Evolutionary conservation across 2,329 filamentous ascomycete genomes (phyloP).

Genomic region (Calonectria pauciramosa): DNA sequence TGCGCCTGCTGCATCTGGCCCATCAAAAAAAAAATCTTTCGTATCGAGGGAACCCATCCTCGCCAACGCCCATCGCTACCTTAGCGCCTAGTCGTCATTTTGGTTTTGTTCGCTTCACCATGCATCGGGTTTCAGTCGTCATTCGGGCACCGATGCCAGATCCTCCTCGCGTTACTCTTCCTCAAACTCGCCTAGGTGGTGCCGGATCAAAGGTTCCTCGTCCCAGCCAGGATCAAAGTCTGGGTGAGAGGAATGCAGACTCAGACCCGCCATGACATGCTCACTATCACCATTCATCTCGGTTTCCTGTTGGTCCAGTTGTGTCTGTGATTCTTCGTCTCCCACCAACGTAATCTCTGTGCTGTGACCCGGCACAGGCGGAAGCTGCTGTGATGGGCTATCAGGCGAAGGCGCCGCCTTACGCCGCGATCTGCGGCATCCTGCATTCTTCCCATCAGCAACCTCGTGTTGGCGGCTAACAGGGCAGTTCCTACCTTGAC

Average conservation of each 20-base stretch:
- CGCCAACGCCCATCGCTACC: not conserved
- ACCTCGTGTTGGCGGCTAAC: not conserved
- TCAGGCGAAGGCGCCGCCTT: not conserved
- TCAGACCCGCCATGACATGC: not conserved
- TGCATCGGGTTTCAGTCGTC: slow-evolving; percentile 1
- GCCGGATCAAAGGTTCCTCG: not conserved
- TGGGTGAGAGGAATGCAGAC: not conserved
- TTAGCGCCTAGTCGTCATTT: not conserved
- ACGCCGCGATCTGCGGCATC: not conserved
- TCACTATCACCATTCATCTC: not conserved
- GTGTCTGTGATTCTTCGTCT: not conserved
- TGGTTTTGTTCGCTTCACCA: not conserved
- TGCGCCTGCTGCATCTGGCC: not conserved
- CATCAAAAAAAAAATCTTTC: not conserved
- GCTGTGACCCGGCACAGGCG: not conserved
- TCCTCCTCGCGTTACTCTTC: not conserved
- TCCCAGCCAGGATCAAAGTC: slow-evolving; percentile 7
- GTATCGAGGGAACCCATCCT: not conserved
- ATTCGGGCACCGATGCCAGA: not conserved
- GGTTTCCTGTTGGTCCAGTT: not conserved
- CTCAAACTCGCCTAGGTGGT: no score
- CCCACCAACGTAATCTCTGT: not conserved
- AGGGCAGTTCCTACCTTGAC: slow-evolving; percentile 14
- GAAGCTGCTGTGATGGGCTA: not conserved
- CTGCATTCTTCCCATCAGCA: not conserved